Conservation (phyloP, 805 yeast species). For the Yamadazyma sp. region DNA sequence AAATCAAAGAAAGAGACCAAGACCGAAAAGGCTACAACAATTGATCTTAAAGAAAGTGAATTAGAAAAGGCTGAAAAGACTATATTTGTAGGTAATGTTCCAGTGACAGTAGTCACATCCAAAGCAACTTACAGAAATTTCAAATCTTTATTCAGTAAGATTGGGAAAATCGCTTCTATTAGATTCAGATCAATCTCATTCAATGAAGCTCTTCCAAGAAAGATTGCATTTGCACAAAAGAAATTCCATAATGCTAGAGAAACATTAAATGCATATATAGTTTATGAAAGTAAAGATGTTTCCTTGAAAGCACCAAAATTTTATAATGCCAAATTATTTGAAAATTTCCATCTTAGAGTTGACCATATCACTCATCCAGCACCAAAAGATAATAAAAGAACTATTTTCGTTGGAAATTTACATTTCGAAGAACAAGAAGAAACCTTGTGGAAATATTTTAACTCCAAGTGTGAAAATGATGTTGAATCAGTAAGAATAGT, state of each 20-base stretch:
- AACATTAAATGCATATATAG: constrained; percentile 85
- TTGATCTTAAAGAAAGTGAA: constrained; percentile 68
- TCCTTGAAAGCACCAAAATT: constrained; percentile 45
- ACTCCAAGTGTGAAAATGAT: constrained; percentile 39
- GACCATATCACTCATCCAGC: constrained; percentile 94
- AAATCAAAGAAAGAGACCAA: constrained; percentile 13
- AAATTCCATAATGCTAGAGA: constrained; percentile 74
- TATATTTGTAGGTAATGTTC: constrained; percentile 83
- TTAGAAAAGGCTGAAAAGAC: constrained; percentile 81
- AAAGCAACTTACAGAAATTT: constrained; percentile 61
- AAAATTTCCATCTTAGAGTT: constrained; percentile 76
- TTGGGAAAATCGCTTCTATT: constrained; percentile 64
- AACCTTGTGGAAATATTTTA: constrained; percentile 78
- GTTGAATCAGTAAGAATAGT: constrained; percentile 88
- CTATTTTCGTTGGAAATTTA: constrained; percentile 89
- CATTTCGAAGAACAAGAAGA: constrained; percentile 94
- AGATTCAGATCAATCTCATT: constrained; percentile 93
- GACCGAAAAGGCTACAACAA: constrained; percentile 38
- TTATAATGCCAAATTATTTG: constrained; percentile 67
- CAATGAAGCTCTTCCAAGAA: constrained; percentile 83
- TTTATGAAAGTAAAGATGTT: constrained; percentile 55
- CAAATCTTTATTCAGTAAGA: constrained; percentile 55
- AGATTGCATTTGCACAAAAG: constrained; percentile 82
- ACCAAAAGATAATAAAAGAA: constrained; percentile 75
- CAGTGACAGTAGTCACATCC: constrained; percentile 59